These are phyloP conservation scores for Alternaria infectoria DNA, from an alignment of 2,329 filamentous ascomycete species.

Conservation along the genomic window DNA sequence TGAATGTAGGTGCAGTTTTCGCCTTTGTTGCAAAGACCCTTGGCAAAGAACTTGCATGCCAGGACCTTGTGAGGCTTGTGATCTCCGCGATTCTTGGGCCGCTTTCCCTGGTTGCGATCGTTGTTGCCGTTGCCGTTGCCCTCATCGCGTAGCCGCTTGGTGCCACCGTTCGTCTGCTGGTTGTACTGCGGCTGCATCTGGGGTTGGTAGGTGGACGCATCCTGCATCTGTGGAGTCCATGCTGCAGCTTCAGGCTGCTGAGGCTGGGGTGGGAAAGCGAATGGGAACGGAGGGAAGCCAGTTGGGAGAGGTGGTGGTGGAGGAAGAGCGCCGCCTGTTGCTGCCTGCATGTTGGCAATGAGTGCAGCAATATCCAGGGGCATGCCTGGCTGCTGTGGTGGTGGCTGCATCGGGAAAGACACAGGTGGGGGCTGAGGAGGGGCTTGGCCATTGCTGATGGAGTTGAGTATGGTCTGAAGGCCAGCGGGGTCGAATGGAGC, in stretches of 20 bases:
- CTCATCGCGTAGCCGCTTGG: constrained; percentile 47
- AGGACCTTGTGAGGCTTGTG: constrained; percentile 47
- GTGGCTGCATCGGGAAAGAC: constrained; percentile 15
- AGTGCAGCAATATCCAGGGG: constrained; percentile 31
- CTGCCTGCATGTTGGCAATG: constrained; percentile 32
- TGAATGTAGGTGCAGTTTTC: constrained; percentile 78
- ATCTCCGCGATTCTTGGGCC: constrained; percentile 27
- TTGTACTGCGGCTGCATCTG: constrained; percentile 23
- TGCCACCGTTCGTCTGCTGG: constrained; percentile 38
- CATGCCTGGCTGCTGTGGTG: constrained; percentile 20
- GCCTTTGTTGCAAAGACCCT: constrained; percentile 75
- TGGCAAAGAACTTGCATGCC: constrained; percentile 72
- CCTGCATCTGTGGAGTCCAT: constrained; percentile 23
- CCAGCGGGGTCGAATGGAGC: constrained; percentile 32
- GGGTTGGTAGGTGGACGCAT: constrained; percentile 15
- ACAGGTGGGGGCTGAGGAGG: constrained; percentile 20
- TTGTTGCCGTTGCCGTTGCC: constrained; percentile 31
- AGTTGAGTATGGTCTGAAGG: constrained; percentile 39
- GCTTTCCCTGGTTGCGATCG: constrained; percentile 61
- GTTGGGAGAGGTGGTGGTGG: constrained; percentile 35
- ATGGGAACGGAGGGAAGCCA: constrained; percentile 23
- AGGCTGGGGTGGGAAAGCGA: constrained; percentile 20
- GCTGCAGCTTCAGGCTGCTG: constrained; percentile 13
- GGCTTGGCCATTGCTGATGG: constrained; percentile 17
- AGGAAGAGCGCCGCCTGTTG: constrained; percentile 20